A percentile compares a stretch with the other conserved stretches of the same genome.
Evolutionary conservation across 2,329 filamentous ascomycete genomes (phyloP).

Genomic region (Aspergillus sp.): DNA sequence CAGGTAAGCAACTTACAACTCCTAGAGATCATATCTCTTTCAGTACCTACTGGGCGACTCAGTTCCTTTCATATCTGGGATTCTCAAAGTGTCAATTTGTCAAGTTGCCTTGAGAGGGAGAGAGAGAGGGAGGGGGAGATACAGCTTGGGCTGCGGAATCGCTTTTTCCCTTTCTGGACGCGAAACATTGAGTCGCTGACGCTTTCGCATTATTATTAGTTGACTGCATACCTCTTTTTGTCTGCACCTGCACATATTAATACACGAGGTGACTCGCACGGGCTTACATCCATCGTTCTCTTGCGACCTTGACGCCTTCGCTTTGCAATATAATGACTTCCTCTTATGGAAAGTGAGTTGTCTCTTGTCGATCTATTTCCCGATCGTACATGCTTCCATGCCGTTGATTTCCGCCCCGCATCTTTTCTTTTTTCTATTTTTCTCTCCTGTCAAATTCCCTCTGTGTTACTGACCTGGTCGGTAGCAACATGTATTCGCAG

Average conservation of each 20-base stretch:
- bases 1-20: neutral
- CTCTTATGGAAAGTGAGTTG: no score
- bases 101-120: neutral
- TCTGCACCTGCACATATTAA: neutral
- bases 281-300: neutral
- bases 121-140: neutral
- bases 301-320: no score
- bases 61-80: neutral
- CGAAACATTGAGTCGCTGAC: neutral
- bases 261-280: neutral
- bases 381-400: neutral
- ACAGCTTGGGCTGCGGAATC: neutral
- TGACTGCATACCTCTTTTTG: neutral
- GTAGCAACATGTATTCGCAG: constrained; percentile 49
- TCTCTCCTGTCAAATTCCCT: constrained; percentile 4
- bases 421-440: neutral
- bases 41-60: neutral
- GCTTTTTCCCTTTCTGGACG: neutral
- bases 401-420: neutral
- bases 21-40: no score
- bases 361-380: no score
- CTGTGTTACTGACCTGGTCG: neutral
- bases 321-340: no score
- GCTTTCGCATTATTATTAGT: neutral
- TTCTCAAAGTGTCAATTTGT: neutral